phyloP scores from a whole-genome alignment of 352 stramenopile genomes.

The Pseudoperonospora humuli region DNA sequence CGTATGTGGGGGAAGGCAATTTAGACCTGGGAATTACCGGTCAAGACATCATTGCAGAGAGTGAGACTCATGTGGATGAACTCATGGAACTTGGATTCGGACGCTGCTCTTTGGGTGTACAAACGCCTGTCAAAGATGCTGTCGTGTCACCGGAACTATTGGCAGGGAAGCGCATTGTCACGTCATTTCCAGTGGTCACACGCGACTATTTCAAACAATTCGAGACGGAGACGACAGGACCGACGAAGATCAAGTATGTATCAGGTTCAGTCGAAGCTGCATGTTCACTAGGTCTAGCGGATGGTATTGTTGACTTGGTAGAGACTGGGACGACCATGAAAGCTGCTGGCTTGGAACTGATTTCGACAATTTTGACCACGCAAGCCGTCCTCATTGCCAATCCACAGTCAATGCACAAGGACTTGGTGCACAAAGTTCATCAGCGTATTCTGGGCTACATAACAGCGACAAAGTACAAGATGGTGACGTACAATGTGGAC shows the following conservation, averaged over 20 bases:
- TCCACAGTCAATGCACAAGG: conserved; percentile 58
- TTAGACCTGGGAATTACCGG: conserved; percentile 98
- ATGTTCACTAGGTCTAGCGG: conserved; percentile 94
- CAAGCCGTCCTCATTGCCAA: conserved; percentile 91
- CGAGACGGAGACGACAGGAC: conserved; percentile 48
- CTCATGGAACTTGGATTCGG: conserved; percentile 94
- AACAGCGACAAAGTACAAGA: conserved; percentile 95
- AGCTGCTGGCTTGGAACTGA: conserved; percentile 92
- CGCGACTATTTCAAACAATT: conserved; percentile 93
- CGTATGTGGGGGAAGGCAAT: conserved; percentile 96
- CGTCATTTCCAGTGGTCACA: conserved; percentile 92
- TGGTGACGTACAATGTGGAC: conserved; percentile 97
- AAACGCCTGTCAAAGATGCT: conserved; percentile 87
- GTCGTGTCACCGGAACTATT: conserved; percentile 80
- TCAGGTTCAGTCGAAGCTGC: conserved; percentile 97
- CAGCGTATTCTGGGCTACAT: conserved; percentile 95
- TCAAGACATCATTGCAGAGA: conserved; percentile 92
- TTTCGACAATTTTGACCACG: conserved; percentile 89
- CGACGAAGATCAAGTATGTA: conserved; percentile 93
- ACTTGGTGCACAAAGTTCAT: conserved; percentile 78
- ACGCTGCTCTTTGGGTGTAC: conserved; percentile 92
- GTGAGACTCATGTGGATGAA: conserved; percentile 83
- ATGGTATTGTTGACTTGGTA: conserved; percentile 98
- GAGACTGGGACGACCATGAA: conserved; percentile 99
- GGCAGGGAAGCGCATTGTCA: conserved; percentile 95